A percentile compares a stretch with the other conserved stretches of the same genome.
phyloP scores from a whole-genome alignment of 495 filamentous ascomycete genomes.

The Aspergillus indologenus region DNA sequence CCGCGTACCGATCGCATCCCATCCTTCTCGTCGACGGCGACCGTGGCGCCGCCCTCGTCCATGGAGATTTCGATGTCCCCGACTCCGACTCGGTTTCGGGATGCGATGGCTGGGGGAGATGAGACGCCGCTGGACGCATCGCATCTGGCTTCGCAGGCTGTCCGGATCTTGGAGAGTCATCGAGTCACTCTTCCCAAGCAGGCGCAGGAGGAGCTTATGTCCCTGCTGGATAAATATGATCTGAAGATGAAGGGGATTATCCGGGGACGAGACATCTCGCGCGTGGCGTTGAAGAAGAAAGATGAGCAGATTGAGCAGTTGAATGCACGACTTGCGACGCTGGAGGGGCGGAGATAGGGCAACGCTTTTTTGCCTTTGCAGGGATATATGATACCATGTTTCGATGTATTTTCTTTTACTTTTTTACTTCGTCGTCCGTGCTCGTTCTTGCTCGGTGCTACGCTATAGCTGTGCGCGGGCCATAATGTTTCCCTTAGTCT shows the following conservation, averaged over 20 bases:
- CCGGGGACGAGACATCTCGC: constrained; percentile 59
- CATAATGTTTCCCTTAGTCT: not conserved
- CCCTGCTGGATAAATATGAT: constrained; percentile 54
- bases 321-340: constrained; percentile 55
- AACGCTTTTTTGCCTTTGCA: not conserved
- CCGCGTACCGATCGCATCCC: not conserved
- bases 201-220: constrained; percentile 41
- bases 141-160: constrained; percentile 49
- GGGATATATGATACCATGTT: not conserved
- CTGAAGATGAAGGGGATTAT: constrained; percentile 54
- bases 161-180: constrained; percentile 49
- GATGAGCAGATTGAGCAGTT: constrained; percentile 57
- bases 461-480: not conserved
- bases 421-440: not conserved
- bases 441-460: not conserved
- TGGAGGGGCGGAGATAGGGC: constrained; percentile 31
- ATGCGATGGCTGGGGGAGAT: constrained; percentile 23
- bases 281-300: constrained; percentile 58
- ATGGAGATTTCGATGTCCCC: constrained; percentile 45
- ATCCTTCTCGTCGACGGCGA: not conserved
- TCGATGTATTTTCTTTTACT: not conserved
- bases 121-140: constrained; percentile 32
- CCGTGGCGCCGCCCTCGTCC: constrained; percentile 23
- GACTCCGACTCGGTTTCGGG: constrained; percentile 46
- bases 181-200: constrained; percentile 40